A percentile compares a stretch with the other conserved stretches of the same genome.
These are phyloP conservation scores for Verticillium isaacii DNA, from an alignment of 2,329 filamentous ascomycete species.

Conservation along the genomic window DNA sequence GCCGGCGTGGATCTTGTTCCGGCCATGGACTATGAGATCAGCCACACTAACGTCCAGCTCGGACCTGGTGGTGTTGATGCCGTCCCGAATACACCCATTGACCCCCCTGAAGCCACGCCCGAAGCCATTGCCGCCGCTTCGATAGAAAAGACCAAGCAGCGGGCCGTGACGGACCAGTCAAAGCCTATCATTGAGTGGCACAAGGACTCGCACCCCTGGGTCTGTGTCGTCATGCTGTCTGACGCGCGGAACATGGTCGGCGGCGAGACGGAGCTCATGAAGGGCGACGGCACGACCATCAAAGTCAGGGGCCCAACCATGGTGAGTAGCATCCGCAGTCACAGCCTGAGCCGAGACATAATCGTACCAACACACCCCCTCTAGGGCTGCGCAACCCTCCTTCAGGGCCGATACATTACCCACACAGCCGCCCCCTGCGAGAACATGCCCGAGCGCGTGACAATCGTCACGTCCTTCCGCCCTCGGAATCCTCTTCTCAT, in stretches of 20 bases:
- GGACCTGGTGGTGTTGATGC: constrained; percentile 4
- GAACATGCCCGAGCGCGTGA: constrained; percentile 37
- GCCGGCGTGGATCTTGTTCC: constrained; percentile 55
- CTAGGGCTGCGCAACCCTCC: constrained; percentile 33
- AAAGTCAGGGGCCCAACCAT: constrained; percentile 19
- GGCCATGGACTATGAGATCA: constrained; percentile 52
- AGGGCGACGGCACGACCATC: constrained; percentile 17
- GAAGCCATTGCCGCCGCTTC: too few species aligned
- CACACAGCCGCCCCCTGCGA: constrained; percentile 36
- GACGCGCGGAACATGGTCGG: constrained; percentile 42
- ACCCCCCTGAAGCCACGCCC: constrained; percentile 11
- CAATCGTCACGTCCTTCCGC: constrained; percentile 40
- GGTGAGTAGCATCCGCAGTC: constrained; percentile 6
- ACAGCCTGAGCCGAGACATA: neutral
- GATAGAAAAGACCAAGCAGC: constrained; percentile 15
- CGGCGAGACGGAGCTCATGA: constrained; percentile 24
- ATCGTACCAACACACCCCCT: neutral
- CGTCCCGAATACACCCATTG: constrained; percentile 19
- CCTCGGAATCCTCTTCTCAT: constrained; percentile 29
- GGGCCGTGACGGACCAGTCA: constrained; percentile 10
- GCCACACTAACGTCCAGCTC: constrained; percentile 48
- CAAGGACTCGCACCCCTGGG: constrained; percentile 44
- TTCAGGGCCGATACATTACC: constrained; percentile 40
- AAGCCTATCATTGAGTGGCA: constrained; percentile 33
- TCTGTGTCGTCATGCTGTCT: constrained; percentile 47